Base-by-base conservation (phyloP, 129 eudicot genomes). In the Solidago caesia region DNA sequence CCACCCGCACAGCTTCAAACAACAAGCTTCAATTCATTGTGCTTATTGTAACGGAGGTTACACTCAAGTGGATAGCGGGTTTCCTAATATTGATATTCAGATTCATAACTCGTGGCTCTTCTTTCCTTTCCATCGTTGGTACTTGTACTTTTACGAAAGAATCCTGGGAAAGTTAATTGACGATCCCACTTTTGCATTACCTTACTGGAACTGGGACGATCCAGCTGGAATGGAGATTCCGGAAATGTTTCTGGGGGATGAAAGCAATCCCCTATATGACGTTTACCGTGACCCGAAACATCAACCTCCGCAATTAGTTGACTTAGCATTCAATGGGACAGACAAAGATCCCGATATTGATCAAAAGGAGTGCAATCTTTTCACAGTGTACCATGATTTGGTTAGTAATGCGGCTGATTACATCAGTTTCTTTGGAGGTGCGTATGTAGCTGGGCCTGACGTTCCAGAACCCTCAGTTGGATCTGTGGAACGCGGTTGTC, bases 71-170 rank as follows among this genome's bases (percentile, higher is more conserved):
- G 70, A 59, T 10, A 58, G 67, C 1, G 85, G 85, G 0, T 77
- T 58, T 48, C 85, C 81, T 0, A 48, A 65, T 13, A 60, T 72
- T 0, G 77, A 79, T 62, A 45, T 87, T 0, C 85, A 84, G 47
- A 76, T 84, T 47, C 91, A 87, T 61, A 68, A 47, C 56, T 84
- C 86, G 10, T 87, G 88, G 91, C 72, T 87, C 14, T 87, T 87
- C 44, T 84, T 84, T 5, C 89, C 92, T 0, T 87, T 84, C 10
- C 68, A 85, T 44, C 81, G 89, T 55, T 79, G 67, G 63, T 82
- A 85, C 51, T 52, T 85, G 42, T 79, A 85, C 56, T 85, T 82
- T 48, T 79, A 65, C 64, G 89, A 85, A 65, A 85, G 58, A 67
- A 87, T 84, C 1, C 77, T 84, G 44, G 89, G 92, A 0, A 84